phyloP scores from a whole-genome alignment of 371 early-diverging fungal genomes.

The Caulochytrium protostelioides region DNA sequence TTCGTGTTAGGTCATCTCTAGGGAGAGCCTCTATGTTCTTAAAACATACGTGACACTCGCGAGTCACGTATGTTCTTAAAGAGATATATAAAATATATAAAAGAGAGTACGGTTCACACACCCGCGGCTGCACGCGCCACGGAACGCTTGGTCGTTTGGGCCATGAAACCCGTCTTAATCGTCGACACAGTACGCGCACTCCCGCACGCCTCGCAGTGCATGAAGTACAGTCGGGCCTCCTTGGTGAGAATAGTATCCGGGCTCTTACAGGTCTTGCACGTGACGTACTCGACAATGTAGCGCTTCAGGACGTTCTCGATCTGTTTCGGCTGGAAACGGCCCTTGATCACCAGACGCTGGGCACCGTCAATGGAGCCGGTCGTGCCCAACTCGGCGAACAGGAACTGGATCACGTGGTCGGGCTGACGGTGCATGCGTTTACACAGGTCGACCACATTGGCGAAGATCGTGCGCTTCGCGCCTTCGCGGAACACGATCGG shows the following conservation, averaged over 20 bases:
- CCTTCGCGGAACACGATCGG: conserved; percentile 84
- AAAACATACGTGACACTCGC: no score
- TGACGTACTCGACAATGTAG: conserved; percentile 97
- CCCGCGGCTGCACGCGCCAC: background rate
- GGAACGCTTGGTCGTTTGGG: conserved; percentile 31
- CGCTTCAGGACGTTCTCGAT: conserved; percentile 94
- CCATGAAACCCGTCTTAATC: conserved; percentile 96
- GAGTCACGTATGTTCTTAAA: no score
- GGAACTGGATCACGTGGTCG: conserved; percentile 92
- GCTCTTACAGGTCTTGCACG: conserved; percentile 97
- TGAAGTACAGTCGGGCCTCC: conserved; percentile 94
- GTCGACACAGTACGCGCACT: conserved; percentile 89
- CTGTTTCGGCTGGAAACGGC: conserved; percentile 96
- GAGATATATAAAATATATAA: no score
- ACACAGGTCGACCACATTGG: conserved; percentile 81
- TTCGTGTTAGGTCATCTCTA: no score
- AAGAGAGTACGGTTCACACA: no score
- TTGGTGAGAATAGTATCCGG: conserved; percentile 88
- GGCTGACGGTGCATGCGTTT: conserved; percentile 82
- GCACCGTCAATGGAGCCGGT: conserved; percentile 90
- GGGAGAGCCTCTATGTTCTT: no score
- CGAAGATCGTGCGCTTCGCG: conserved; percentile 85
- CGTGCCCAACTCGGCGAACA: conserved; percentile 96
- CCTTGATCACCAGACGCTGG: conserved; percentile 89
- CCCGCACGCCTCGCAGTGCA: conserved; percentile 96